Base-by-base conservation (phyloP, 306 rosid species). In the Cajanus cajan region DNA sequence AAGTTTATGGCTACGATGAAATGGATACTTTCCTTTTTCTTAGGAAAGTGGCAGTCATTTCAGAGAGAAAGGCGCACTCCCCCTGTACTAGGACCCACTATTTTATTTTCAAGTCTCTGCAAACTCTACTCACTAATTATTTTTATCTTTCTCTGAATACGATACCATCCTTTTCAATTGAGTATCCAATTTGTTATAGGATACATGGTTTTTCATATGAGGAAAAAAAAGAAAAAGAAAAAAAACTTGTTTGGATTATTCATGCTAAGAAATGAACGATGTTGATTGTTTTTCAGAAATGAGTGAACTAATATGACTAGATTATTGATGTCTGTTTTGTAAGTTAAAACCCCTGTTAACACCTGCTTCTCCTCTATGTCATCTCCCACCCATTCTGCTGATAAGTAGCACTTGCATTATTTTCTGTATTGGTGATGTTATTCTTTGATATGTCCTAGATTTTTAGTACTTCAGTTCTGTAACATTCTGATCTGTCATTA, bases 261-360 rank as follows among this genome's bases (percentile, higher is more conserved):
- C 21, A 19, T 57, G 80, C 59, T 78, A 58, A 62, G 36, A 51
- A 62, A 47, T 59, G 18, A 64, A n/a, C n/a, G n/a, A n/a, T n/a
- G n/a, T n/a, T n/a, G 7, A 58, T 16, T 47, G 25, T 33, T 44
- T 47, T 55, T 31, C 39, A 31, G 43, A 11, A 78, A 78, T 25
- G 34, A 11, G 40, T 78, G 21, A 63, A 62, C 25, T 34, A n/a
- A 40, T 19, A 5, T 71, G 36, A 48, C 24, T 36, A 8, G 24
- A 43, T 22, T 51, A 9, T 67, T 70, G 47, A 21, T 45, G 22
- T 54, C 67, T 52, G 16, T 48, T 34, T 78, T 39, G 74, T 25
- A 48, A 37, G 5, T 19, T 66, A 31, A 66, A 65, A 59, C 21
- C 31, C 67, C 34, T 24, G 5, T 44, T 72, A 13, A 34, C 75